Conservation (phyloP, 352 stramenopile species). For the Phytophthora sansomeana region DNA sequence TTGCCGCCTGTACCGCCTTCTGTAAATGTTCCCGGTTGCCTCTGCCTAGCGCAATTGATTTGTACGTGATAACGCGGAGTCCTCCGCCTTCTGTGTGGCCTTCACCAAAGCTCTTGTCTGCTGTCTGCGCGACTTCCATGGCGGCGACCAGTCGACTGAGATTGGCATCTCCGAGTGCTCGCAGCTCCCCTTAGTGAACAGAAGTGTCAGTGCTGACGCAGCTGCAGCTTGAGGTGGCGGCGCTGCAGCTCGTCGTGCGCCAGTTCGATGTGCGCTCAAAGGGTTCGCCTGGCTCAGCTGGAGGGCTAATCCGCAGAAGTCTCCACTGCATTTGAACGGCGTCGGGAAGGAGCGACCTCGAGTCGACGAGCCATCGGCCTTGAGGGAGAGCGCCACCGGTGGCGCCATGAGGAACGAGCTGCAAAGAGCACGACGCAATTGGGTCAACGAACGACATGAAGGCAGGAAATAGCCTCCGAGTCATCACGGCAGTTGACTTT, state of each 20-base stretch:
- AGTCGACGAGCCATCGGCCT: slow-evolving; percentile 11
- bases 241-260: slow-evolving; percentile 20
- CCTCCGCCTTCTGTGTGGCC: slow-evolving; percentile 25
- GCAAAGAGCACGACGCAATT: not conserved
- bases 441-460: not conserved
- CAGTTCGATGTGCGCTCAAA: slow-evolving; percentile 6
- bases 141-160: slow-evolving; percentile 46
- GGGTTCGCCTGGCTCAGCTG: slow-evolving; percentile 35
- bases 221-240: slow-evolving; percentile 26
- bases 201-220: slow-evolving; percentile 48
- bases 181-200: slow-evolving; percentile 60
- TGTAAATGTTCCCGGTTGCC: slow-evolving; percentile 59
- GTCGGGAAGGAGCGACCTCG: slow-evolving; percentile 54
- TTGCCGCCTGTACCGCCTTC: slow-evolving; percentile 14
- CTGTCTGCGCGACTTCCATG: slow-evolving; percentile 45
- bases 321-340: slow-evolving; percentile 80
- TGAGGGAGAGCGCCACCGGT: slow-evolving; percentile 14
- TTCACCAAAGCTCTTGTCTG: slow-evolving; percentile 19
- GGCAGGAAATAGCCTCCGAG: slow-evolving; percentile 11
- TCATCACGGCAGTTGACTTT: not conserved
- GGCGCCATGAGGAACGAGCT: slow-evolving; percentile 10
- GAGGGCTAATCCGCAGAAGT: slow-evolving; percentile 73
- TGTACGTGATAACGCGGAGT: slow-evolving; percentile 73
- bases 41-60: slow-evolving; percentile 80
- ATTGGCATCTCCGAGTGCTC: slow-evolving; percentile 46